Base-by-base conservation (phyloP, 805 yeast genomes). In the Hyphopichia homilentoma region DNA sequence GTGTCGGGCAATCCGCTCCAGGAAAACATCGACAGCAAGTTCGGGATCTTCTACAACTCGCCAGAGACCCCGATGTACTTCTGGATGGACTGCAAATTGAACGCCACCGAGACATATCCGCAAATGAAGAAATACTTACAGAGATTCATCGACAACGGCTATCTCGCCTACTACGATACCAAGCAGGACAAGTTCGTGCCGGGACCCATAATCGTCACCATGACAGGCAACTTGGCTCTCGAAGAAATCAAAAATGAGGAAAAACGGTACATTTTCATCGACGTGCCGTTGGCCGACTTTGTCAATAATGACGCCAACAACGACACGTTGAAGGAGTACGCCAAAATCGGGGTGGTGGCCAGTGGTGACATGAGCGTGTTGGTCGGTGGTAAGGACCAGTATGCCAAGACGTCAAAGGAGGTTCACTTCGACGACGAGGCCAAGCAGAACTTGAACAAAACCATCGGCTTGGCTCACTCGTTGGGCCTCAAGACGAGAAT, bases 141-240 rank as follows among this genome's bases (percentile, higher is more conserved):
- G 30, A 68, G 73, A 4, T 65, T 81, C 22, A 61, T 70, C 11
- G 66, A 66, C 12, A 56, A 59, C 16, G 68, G 63, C 2, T 82
- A 71, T 48, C 50, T 84, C 25, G 67, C 83, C 1, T 61, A 65
- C 33, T 76, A 59, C 45, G 68, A 77, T 43, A 43, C 58, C 9
- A 40, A 44, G 3, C 40, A 57, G 3, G 49, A 59, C 0, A 40
- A 48, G 15, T 49, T 68, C 35, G 51, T 53, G 2, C 54, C 62
- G 29, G 81, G 80, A 1, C 86, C 87, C 4, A 35, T 84, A 7
- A 72, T 84, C 0, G 61, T 82, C 4, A 68, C 82, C 5, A 67
- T 80, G 19, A 82, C 88, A 0, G 93, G 93, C 1, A 69, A 77
- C 44, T 65, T 74, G 18, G 87, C 88, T 1, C 45, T 55, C 24